Conservation (phyloP, 306 rosid species). For the Dryas octopetala region DNA sequence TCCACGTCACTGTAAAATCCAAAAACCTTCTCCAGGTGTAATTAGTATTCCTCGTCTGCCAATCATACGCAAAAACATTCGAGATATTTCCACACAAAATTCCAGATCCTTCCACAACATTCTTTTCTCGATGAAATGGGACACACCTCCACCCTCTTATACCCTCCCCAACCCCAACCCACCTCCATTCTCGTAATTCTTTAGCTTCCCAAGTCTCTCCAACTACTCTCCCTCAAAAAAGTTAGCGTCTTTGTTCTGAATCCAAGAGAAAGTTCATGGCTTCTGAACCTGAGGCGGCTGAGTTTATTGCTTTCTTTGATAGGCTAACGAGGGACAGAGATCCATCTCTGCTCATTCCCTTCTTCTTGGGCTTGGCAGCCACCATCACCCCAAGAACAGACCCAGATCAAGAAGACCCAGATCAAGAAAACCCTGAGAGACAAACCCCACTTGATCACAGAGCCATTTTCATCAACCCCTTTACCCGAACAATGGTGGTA, state of each 20-base stretch:
- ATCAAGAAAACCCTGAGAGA: neutral
- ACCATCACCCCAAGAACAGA: neutral
- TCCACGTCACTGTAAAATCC: too few species aligned
- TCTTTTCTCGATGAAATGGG: conserved; percentile 3
- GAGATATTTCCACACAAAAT: neutral
- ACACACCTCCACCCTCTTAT: neutral
- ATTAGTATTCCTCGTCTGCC: neutral
- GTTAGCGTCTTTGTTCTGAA: neutral
- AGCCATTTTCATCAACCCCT: conserved; percentile 61
- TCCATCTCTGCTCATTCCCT: conserved; percentile 53
- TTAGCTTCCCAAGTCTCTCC: neutral
- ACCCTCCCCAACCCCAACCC: neutral
- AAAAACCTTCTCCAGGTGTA: too few species aligned
- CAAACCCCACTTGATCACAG: conserved; percentile 24
- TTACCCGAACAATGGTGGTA: conserved; percentile 54
- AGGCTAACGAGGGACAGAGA: conserved; percentile 47
- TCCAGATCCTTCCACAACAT: conserved; percentile 72
- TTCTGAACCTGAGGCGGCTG: conserved; percentile 44
- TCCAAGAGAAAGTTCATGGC: conserved; percentile 38
- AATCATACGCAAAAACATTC: neutral
- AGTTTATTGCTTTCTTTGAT: conserved; percentile 45
- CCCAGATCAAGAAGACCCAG: conserved; percentile 27
- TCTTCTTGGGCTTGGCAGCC: conserved; percentile 48
- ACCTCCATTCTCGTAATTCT: neutral
- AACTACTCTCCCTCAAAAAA: neutral